Conservation (phyloP, 176 grass and related monocot genomes). For the Triticum dicoccoides region DNA sequence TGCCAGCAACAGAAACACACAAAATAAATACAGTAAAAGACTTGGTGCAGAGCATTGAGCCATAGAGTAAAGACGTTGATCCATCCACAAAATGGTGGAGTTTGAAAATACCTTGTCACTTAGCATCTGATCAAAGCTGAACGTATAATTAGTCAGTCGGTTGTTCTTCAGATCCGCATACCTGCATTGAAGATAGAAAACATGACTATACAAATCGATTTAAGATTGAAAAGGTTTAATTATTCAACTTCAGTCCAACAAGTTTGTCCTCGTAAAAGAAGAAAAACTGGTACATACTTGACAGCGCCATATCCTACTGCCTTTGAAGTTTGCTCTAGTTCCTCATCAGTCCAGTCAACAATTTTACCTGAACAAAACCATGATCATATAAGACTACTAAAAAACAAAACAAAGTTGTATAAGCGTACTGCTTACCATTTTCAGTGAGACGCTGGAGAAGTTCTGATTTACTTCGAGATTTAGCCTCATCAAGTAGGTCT, state of each 20-base stretch:
- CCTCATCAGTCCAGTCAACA: conserved; percentile 83
- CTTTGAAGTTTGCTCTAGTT: conserved; percentile 83
- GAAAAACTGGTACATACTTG: conserved; percentile 49
- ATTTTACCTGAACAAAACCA: conserved; percentile 54
- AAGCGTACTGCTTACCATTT: conserved; percentile 53
- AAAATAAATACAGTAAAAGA: conserved; percentile 9
- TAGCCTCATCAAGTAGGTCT: conserved; percentile 95
- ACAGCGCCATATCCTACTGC: conserved; percentile 97
- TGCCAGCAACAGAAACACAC: not conserved
- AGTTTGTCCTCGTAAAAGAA: conserved; percentile 11
- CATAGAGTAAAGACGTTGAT: not conserved
- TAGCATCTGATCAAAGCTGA: conserved; percentile 97
- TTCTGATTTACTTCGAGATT: conserved; percentile 75
- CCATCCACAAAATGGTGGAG: not conserved
- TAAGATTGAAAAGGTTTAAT: not conserved
- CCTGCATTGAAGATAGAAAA: conserved; percentile 43
- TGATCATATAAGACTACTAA: conserved; percentile 21
- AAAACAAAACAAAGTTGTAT: conserved; percentile 10
- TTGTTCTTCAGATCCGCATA: conserved; percentile 99
- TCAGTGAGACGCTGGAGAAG: conserved; percentile 61
- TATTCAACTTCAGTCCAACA: conserved; percentile 9
- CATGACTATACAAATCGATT: not conserved
- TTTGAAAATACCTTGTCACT: conserved; percentile 72
- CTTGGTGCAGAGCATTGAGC: not conserved
- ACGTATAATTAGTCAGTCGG: conserved; percentile 89